A percentile compares a stretch with the other conserved stretches of the same genome.
Conservation (phyloP, 441 rosid genomes). For the Metrosideros polymorpha region DNA sequence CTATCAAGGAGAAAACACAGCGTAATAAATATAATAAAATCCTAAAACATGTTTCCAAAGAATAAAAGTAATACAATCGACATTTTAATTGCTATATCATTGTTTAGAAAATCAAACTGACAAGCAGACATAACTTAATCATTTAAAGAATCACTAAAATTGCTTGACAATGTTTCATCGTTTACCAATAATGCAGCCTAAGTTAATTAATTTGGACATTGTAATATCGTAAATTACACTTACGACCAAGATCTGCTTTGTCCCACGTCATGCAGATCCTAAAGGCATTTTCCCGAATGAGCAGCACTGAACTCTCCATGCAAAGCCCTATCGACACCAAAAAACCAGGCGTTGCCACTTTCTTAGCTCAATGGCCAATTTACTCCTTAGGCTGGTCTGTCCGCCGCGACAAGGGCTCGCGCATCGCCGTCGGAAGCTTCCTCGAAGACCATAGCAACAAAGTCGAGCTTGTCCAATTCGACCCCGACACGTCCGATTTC, state of each 20-base stretch:
- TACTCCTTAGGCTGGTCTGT: conserved; percentile 45
- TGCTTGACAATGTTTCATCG: not conserved
- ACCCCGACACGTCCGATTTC: conserved; percentile 23
- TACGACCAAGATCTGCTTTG: not conserved
- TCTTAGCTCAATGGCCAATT: conserved; percentile 37
- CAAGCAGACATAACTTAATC: not conserved
- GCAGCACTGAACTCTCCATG: conserved; percentile 8
- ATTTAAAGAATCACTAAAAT: not conserved
- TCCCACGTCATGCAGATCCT: not conserved
- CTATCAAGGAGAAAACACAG: not conserved
- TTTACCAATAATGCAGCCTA: not conserved
- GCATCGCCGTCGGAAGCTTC: conserved; percentile 45
- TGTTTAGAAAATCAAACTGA: not conserved
- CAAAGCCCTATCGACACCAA: conserved; percentile 16
- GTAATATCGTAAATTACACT: not conserved
- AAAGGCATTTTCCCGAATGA: not conserved
- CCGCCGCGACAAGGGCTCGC: conserved; percentile 23
- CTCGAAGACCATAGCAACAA: conserved; percentile 43
- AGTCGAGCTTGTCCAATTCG: conserved; percentile 40
- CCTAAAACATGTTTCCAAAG: not conserved
- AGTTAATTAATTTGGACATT: not conserved
- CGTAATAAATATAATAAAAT: too few species aligned
- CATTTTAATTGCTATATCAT: not conserved
- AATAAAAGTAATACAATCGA: not conserved
- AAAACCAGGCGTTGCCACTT: conserved; percentile 26